Base-by-base conservation (phyloP, 192 early-diverging fungal genomes). In the Coemansia sp. region DNA sequence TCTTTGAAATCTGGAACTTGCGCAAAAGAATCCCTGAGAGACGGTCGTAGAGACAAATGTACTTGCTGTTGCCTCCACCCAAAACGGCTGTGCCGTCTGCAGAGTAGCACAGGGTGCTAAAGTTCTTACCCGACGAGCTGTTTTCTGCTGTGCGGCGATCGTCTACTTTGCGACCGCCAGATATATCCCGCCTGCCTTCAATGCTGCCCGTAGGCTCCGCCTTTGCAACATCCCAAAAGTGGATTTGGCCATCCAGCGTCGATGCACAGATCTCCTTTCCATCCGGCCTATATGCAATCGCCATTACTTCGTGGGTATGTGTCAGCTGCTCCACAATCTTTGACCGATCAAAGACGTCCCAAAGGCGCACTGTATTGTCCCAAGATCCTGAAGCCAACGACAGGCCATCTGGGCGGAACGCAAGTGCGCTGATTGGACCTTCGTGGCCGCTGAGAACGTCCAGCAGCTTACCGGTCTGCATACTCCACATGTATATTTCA, bases 401-500 rank as follows among this genome's bases (percentile, higher is more conserved):
- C 43, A 92, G 84, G 16, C 93, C 93, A 40, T 88, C 83, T 6
- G 93, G 91, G 31, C 92, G 93, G 78, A 99, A 99, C 0, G 86
- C 86, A 53, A 99, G 79, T 6, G 78, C 74, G 59, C 90, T 90
- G 49, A 99, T 86, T 1, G 98, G 96, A 1, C 90, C 98, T 66
- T 92, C 89, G 71, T 99, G 98, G 2, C 96, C 98, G 31, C 87
- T 84, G 23, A 97, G 79, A 57, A 98, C 91, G 71, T 99, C 98
- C 25, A 99, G 80, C 46, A 98, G 82, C 68, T 95, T 94, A n/a
- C 98, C 98, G 0, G 95, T 99, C 72, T 98, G 96, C 66, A 99
- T 93, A 59, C 92, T 93, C 98, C 98, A 99, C 62, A 98, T 89
- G 73, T 88, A 98, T 39, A 99, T 94, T 68, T 98, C 96, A 80